Percentiles rank a stretch among this genome's conserved stretches.
Evolutionary conservation across 805 yeast genomes (phyloP).

Genomic region (Metschnikowia rubicola): DNA sequence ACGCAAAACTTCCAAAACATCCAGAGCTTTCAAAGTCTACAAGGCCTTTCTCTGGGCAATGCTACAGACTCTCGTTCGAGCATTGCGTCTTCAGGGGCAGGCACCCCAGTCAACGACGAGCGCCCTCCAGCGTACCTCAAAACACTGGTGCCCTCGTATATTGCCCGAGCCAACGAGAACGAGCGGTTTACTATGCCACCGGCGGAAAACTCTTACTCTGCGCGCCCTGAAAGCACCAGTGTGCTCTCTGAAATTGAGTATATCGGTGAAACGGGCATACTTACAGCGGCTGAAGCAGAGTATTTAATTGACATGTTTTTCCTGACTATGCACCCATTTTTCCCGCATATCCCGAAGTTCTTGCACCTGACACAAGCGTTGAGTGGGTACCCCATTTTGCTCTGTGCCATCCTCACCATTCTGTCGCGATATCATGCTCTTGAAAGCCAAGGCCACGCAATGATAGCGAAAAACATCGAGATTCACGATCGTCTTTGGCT

Average conservation of each 20-base stretch:
- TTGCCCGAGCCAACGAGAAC: constrained; percentile 13
- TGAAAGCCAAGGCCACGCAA: constrained; percentile 27
- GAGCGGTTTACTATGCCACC: constrained; percentile 42
- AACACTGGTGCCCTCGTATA: constrained; percentile 22
- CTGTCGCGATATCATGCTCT: constrained; percentile 73
- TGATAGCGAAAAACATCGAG: constrained; percentile 48
- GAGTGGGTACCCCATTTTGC: constrained; percentile 74
- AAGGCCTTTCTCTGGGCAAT: too few relatives aligned
- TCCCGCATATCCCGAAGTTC: constrained; percentile 79
- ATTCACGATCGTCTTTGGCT: constrained; percentile 83
- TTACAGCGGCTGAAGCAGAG: constrained; percentile 62
- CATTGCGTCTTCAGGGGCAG: too few relatives aligned
- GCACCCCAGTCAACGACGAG: neutral
- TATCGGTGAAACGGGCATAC: constrained; percentile 53
- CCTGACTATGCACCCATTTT: constrained; percentile 80
- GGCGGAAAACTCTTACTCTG: constrained; percentile 36
- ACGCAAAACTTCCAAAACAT: neutral
- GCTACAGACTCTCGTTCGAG: too few relatives aligned
- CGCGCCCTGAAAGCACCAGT: constrained; percentile 46
- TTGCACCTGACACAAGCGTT: constrained; percentile 62
- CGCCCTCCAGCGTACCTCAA: constrained; percentile 2
- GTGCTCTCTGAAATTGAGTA: constrained; percentile 59
- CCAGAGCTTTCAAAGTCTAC: too few relatives aligned
- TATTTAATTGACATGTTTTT: constrained; percentile 60
- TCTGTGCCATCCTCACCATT: constrained; percentile 78